These are phyloP conservation scores for Wilhelminamyces savonicus DNA, from an alignment of 805 yeast species.

Conservation along the genomic window DNA sequence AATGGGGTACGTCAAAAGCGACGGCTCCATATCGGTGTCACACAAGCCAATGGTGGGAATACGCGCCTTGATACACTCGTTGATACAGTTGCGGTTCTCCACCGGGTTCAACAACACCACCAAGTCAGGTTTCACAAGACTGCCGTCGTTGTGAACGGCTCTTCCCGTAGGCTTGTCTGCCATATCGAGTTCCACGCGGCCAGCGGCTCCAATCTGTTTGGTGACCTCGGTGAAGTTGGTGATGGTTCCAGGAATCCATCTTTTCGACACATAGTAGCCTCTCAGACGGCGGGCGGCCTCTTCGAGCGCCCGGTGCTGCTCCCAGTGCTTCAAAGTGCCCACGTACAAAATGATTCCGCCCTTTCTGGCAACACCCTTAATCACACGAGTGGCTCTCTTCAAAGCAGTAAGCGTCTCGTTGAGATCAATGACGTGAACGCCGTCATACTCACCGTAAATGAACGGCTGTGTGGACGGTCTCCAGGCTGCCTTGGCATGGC, in stretches of 20 bases:
- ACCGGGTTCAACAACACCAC: constrained; percentile 82
- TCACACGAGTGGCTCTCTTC: constrained; percentile 79
- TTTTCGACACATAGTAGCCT: constrained; percentile 74
- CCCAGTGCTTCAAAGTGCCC: constrained; percentile 69
- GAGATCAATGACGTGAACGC: constrained; percentile 85
- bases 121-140: constrained; percentile 79
- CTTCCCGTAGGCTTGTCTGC: constrained; percentile 62
- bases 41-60: constrained; percentile 91
- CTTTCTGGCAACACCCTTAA: constrained; percentile 70
- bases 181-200: constrained; percentile 61
- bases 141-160: constrained; percentile 35
- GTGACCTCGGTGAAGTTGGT: constrained; percentile 76
- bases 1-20: constrained; percentile 84
- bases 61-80: constrained; percentile 75
- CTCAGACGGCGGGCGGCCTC: constrained; percentile 71
- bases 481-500: constrained; percentile 78
- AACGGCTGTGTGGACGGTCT: constrained; percentile 81
- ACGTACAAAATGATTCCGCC: constrained; percentile 85
- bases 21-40: constrained; percentile 91
- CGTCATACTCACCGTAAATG: constrained; percentile 82
- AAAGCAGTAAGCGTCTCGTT: constrained; percentile 74
- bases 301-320: constrained; percentile 64
- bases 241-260: constrained; percentile 94
- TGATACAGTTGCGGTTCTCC: constrained; percentile 73
- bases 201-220: constrained; percentile 38